phyloP scores from a whole-genome alignment of 1,139 yeast genomes.

The Eremothecium gossypii region DNA sequence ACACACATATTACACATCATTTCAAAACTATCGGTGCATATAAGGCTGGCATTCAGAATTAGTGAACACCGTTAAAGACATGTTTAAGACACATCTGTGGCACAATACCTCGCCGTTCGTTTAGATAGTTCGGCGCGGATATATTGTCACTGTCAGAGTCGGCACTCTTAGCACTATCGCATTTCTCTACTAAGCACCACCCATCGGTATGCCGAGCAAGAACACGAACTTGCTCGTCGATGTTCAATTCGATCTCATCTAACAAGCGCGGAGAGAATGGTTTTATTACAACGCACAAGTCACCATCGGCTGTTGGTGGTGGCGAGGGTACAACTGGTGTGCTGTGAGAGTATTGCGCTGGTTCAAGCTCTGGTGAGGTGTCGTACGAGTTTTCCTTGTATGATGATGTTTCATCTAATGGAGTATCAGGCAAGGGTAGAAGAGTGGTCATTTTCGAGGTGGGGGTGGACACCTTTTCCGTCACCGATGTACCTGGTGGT shows the following conservation, averaged over 20 bases:
- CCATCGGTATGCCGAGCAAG: slow-evolving; percentile 36
- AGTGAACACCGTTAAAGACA: neutral
- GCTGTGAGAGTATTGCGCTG: too few species aligned
- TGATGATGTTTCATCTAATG: neutral
- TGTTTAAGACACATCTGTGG: slow-evolving; percentile 30
- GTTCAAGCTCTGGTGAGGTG: too few species aligned
- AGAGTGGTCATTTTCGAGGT: neutral
- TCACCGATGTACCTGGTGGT: neutral
- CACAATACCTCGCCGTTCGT: slow-evolving; percentile 33
- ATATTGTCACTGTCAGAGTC: slow-evolving; percentile 4
- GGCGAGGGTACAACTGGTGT: too few species aligned
- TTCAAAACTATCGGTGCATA: too few species aligned
- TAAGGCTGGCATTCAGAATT: too few species aligned
- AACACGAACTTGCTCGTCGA: slow-evolving; percentile 30
- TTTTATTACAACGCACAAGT: slow-evolving; percentile 12
- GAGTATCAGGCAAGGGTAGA: neutral
- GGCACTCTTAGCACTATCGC: slow-evolving; percentile 17
- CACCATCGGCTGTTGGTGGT: too few species aligned
- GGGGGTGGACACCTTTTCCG: neutral
- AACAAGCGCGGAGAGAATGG: slow-evolving; percentile 28
- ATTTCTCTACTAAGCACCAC: slow-evolving; percentile 36
- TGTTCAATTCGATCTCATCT: slow-evolving; percentile 30
- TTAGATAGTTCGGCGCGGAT: slow-evolving; percentile 22
- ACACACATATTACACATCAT: too few species aligned
- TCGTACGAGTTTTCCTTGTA: neutral